Conservation (phyloP, 371 early-diverging fungal species). For the Mortierella sp. region DNA sequence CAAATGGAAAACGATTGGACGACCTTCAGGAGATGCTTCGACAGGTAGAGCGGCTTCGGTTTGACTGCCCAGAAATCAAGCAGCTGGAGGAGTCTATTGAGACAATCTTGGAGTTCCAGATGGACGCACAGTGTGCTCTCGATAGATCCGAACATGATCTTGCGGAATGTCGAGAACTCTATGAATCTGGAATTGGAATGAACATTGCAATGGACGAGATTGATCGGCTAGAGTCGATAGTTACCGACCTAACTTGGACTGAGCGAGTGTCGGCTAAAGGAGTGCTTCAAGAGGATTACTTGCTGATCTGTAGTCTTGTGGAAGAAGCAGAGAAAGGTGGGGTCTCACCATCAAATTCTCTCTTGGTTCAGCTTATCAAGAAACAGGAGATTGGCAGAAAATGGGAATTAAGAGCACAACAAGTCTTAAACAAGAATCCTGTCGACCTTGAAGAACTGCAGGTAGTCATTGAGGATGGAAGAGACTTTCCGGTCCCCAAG, state of each 20-base stretch:
- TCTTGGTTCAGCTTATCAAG: conserved; percentile 28
- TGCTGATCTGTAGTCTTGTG: conserved; percentile 37
- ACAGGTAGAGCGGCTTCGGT: conserved; percentile 58
- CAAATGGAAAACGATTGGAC: conserved; percentile 55
- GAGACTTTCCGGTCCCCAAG: conserved; percentile 35
- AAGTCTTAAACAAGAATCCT: conserved; percentile 23
- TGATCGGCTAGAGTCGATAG: conserved; percentile 50
- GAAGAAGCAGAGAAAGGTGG: conserved; percentile 51
- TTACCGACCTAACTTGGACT: conserved; percentile 48
- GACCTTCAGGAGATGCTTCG: conserved; percentile 56
- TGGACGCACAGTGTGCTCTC: conserved; percentile 41
- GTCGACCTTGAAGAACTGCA: conserved; percentile 43
- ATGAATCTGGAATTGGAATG: conserved; percentile 50
- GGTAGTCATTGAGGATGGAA: conserved; percentile 39
- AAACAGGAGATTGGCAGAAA: conserved; percentile 29
- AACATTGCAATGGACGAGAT: conserved; percentile 53
- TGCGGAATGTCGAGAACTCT: conserved; percentile 48
- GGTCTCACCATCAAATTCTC: conserved; percentile 45
- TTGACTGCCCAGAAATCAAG: conserved; percentile 65
- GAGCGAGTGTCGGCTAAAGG: conserved; percentile 44
- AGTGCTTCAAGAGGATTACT: conserved; percentile 39
- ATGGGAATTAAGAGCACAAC: conserved; percentile 34
- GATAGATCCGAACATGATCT: conserved; percentile 36
- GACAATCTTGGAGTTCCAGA: conserved; percentile 48
- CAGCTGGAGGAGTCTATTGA: conserved; percentile 57